A percentile compares a stretch with the other conserved stretches of the same genome.
phyloP scores from a whole-genome alignment of 2,329 filamentous ascomycete species.

The Botrytis squamosa region DNA sequence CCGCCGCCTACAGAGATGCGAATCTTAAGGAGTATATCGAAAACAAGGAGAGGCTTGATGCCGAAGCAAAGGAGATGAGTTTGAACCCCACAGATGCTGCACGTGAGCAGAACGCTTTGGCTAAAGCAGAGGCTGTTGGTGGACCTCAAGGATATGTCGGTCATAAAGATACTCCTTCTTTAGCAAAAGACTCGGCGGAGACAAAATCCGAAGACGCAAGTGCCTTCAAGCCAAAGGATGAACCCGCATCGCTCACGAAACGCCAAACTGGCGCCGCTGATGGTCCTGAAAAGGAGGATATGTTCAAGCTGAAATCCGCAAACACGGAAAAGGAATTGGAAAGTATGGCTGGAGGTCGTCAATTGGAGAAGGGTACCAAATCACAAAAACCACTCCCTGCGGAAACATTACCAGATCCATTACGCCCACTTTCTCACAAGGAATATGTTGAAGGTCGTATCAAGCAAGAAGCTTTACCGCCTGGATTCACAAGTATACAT shows the following conservation, averaged over 20 bases:
- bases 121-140: conserved; percentile 3
- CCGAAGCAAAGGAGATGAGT: conserved; percentile 27
- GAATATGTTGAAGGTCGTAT: conserved; percentile 53
- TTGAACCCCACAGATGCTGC: not conserved
- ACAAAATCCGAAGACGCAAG: conserved; percentile 4
- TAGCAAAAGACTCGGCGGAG: not conserved
- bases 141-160: conserved; percentile 5
- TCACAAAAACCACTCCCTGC: conserved; percentile 15
- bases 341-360: conserved; percentile 25
- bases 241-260: conserved; percentile 8
- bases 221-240: conserved; percentile 6
- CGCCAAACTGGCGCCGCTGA: conserved; percentile 11
- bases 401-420: conserved; percentile 28
- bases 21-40: conserved; percentile 45
- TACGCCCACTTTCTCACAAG: conserved; percentile 46
- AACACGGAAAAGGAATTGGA: conserved; percentile 30
- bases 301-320: conserved; percentile 23
- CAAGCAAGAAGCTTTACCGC: conserved; percentile 46
- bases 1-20: conserved; percentile 44
- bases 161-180: not conserved
- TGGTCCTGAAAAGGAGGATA: conserved; percentile 4
- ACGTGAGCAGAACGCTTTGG: conserved; percentile 12
- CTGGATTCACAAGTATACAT: conserved; percentile 50
- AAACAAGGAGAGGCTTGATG: conserved; percentile 43
- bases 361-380: conserved; percentile 19